Evolutionary conservation across 2,329 filamentous ascomycete genomes (phyloP), one percentile per base, ranked within the genome.

Genomic region (Aspergillus persii): DNA sequence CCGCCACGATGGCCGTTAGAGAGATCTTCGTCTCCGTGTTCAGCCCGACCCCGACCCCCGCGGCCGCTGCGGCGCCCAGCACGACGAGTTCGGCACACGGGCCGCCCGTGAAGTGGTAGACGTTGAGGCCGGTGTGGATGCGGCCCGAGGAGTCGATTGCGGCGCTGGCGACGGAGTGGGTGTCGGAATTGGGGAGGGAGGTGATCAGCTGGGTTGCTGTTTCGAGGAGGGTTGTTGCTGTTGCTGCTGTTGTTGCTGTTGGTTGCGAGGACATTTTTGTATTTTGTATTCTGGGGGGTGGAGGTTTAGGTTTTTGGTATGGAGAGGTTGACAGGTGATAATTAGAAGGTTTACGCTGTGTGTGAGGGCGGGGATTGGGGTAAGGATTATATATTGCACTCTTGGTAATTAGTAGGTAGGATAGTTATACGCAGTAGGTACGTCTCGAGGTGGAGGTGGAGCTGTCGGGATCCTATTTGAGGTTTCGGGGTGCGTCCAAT

Each of bases 31-130:
- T 41, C 12, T 41, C 36, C 36, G 36, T 8, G 12, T 15, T 41
- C 36, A 41, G n/a, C 12, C 36, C 36, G 36, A 41, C 8, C 27
- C 53, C 41, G 4, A 56, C 60, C 8, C 63, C 68, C 2, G 66
- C 68, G 1, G 62, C 63, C 0, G 69, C 69, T 1, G 68, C 69
- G 18, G 60, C 61, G 6, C 69, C 69, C 26, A 72, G 58, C 9
- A 67, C 66, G 18, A 71, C 69, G 9, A 71, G 63, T 47, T 71
- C 68, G 8, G 69, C 69, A 57, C 69, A 72, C 23, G 69, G 69
- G 2, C 69, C 68, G n/a, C 69, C 68, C 0, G 64, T 71, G 50
- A 63, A 63, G 53, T 70, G 69, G 49, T 66, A 68, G 47, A 68
- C 68, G 31, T 71, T 69, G 50, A 68, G 66, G 12, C 66, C 69